phyloP scores from a whole-genome alignment of 441 rosid species.

The Pelargonium cotyledonis region DNA sequence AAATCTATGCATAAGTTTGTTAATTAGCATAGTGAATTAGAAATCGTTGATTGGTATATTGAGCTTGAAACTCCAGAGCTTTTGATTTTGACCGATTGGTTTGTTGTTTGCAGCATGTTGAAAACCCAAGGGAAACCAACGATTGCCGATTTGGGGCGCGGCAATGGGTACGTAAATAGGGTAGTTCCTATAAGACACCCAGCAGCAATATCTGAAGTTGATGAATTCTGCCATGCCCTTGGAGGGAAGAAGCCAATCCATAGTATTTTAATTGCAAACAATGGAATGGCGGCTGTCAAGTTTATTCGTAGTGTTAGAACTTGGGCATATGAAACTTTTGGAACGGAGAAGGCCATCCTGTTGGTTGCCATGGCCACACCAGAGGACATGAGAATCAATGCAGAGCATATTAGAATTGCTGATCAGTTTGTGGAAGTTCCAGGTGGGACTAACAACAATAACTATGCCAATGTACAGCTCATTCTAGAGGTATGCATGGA shows the following conservation, averaged over 20 bases:
- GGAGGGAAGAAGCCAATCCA: conserved; percentile 84
- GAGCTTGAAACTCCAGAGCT: neutral
- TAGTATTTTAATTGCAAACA: conserved; percentile 89
- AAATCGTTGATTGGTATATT: neutral
- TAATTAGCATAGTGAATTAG: conserved; percentile 4
- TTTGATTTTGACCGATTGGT: neutral
- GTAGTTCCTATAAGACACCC: conserved; percentile 51
- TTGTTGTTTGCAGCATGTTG: conserved; percentile 50
- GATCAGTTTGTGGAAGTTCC: conserved; percentile 99
- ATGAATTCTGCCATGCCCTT: conserved; percentile 77
- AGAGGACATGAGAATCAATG: conserved; percentile 99
- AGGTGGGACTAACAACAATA: conserved; percentile 99
- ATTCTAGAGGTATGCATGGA: conserved; percentile 78
- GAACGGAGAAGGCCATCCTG: conserved; percentile 87
- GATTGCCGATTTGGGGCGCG: conserved; percentile 38
- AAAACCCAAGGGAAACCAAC: conserved; percentile 46
- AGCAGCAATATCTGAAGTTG: conserved; percentile 62
- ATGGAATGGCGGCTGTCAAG: conserved; percentile 99
- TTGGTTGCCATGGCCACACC: conserved; percentile 99
- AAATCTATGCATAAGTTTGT: neutral
- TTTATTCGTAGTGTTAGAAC: conserved; percentile 92
- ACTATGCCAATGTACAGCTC: conserved; percentile 99
- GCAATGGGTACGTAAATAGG: conserved; percentile 53
- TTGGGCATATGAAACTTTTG: conserved; percentile 99
- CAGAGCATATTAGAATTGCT: conserved; percentile 97